Percentiles rank a stretch among this genome's conserved stretches.
These are phyloP conservation scores for Aureobasidium melanogenum DNA, from an alignment of 2,329 filamentous ascomycete genomes.

Conservation along the genomic window DNA sequence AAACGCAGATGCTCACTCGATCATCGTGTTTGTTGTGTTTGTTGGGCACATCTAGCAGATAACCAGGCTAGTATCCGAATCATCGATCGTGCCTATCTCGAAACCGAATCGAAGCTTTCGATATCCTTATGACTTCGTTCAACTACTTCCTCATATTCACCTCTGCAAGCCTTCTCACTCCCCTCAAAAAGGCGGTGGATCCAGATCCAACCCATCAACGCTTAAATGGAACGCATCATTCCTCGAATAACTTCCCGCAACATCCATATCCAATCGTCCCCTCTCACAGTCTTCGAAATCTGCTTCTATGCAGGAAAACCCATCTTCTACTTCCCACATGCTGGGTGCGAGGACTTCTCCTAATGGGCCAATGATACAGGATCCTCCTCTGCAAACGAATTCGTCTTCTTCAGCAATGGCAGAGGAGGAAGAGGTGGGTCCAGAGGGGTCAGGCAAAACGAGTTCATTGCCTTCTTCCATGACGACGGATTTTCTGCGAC, in stretches of 20 bases:
- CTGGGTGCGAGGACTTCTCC: constrained; percentile 75
- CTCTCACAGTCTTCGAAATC: constrained; percentile 83
- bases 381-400: constrained; percentile 67
- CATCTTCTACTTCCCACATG: constrained; percentile 67
- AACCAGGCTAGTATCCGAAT: no score
- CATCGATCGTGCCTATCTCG: no score
- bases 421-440: constrained; percentile 12
- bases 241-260: constrained; percentile 76
- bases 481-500: constrained; percentile 14
- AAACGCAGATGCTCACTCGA: no score
- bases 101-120: no score
- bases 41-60: no score
- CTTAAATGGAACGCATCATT: constrained; percentile 54
- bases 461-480: constrained; percentile 48
- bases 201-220: constrained; percentile 52
- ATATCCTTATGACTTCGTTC: no score
- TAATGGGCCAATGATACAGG: constrained; percentile 68
- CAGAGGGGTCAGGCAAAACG: constrained; percentile 30
- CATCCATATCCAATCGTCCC: constrained; percentile 73
- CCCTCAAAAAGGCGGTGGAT: constrained; percentile 40
- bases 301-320: constrained; percentile 61
- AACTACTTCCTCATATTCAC: no score
- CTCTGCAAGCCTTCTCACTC: background rate
- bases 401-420: constrained; percentile 24
- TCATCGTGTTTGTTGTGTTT: no score